A percentile compares a stretch with the other conserved stretches of the same genome.
Evolutionary conservation across 345 rosid genomes (phyloP).

Genomic region (Bruguiera gymnorhiza): DNA sequence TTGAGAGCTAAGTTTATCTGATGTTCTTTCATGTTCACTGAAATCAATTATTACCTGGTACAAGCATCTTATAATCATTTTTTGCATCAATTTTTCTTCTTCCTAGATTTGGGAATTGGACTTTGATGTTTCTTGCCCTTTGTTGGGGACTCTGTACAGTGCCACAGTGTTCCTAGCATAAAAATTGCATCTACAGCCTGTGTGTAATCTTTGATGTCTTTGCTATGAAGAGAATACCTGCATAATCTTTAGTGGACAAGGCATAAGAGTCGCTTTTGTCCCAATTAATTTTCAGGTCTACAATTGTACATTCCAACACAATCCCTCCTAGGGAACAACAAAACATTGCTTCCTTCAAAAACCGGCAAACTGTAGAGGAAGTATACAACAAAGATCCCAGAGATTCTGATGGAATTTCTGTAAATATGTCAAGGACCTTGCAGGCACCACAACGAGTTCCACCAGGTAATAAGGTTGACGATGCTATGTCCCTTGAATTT

Average conservation of each 20-base stretch:
- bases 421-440: constrained; percentile 39
- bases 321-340: constrained; percentile 45
- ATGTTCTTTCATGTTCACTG: no score
- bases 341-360: constrained; percentile 28
- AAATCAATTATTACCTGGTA: no score
- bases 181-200: no score
- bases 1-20: no score
- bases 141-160: no score
- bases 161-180: no score
- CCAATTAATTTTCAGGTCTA: constrained; percentile 55
- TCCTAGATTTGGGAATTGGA: neutral
- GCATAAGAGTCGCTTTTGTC: neutral
- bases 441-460: constrained; percentile 61
- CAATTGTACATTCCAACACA: constrained; percentile 64
- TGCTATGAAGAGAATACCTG: no score
- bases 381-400: constrained; percentile 31
- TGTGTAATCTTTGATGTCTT: no score
- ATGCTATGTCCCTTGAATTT: neutral
- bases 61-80: neutral
- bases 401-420: constrained; percentile 44
- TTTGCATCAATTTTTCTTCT: neutral
- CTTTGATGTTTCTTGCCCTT: no score
- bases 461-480: constrained; percentile 37
- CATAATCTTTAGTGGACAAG: neutral
- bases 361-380: constrained; percentile 39